Percentiles rank a stretch among this genome's conserved stretches.
Conservation (phyloP, 2,329 filamentous ascomycete genomes). For the Ophidiomyces ophidiicola region DNA sequence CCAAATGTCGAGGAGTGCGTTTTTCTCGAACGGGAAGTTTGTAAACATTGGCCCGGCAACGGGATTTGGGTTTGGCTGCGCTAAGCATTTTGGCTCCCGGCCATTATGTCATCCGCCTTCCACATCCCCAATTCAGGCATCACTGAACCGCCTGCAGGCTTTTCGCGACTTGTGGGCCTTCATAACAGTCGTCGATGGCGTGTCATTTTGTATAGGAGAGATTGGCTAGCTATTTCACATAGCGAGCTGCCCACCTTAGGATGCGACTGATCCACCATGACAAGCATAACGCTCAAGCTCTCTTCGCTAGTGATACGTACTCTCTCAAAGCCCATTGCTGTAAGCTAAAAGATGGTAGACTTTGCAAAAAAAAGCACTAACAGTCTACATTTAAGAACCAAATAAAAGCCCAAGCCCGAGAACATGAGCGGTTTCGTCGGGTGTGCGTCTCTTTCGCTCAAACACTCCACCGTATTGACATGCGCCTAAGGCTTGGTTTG, state of each 20-base stretch:
- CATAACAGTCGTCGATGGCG: no score
- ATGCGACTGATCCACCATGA: conserved; percentile 36
- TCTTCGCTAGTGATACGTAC: conserved; percentile 53
- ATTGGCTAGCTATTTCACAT: no score
- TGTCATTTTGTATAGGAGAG: no score
- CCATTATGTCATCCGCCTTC: conserved; percentile 11
- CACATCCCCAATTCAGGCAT: no score
- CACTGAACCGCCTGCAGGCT: no score
- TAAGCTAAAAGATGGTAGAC: conserved; percentile 28
- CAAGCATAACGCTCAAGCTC: conserved; percentile 51
- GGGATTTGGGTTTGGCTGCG: conserved; percentile 1
- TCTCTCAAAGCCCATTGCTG: conserved; percentile 55
- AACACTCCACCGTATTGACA: conserved; percentile 52
- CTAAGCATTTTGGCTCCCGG: conserved; percentile 9
- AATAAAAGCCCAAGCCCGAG: conserved; percentile 55
- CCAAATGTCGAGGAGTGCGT: conserved; percentile 2
- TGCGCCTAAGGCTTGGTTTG: conserved; percentile 54
- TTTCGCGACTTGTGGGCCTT: no score
- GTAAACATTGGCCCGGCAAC: conserved; percentile 16
- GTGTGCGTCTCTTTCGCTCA: conserved; percentile 53
- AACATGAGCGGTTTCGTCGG: conserved; percentile 54
- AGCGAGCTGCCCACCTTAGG: neutral
- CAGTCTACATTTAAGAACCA: conserved; percentile 40
- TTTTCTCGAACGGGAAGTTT: conserved; percentile 15
- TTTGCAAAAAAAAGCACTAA: neutral